Evolutionary conservation across 2,329 filamentous ascomycete genomes (phyloP), one percentile per base, ranked within the genome.

Genomic region (Pochonia chlamydosporia): DNA sequence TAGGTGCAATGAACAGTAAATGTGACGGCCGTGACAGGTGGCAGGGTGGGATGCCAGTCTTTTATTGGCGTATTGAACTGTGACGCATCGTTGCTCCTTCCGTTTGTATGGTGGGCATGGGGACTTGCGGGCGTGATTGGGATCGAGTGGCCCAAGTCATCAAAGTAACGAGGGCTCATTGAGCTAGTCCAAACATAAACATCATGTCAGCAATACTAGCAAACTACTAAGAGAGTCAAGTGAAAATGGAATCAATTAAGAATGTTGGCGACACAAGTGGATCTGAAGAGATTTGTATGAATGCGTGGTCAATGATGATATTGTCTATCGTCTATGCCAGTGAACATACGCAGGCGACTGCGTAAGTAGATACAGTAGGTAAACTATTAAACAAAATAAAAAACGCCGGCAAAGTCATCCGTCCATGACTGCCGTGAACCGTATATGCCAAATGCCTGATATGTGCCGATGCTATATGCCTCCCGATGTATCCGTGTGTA

Each of bases 11-110:
- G 45, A 47, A 48, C 48, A 20, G 16, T 43, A 20, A 14, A 39
- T 39, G 35, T 11, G 49, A 30, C 46, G 43, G 49, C 46, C 49
- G 49, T 43, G 43, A 42, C 49, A 50, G 49, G 49, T 50, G 49
- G 36, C 49, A 43, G 46, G 16, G 14, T 24, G 16, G n/a, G 42
- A 16, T 28, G 5, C 14, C 18, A 16, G 20, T 26, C 30, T 23
- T 24, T 46, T 18, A 25, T 25, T 9, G 11, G 26, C 20, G 24
- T 30, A 42, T 13, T 3, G 21, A 35, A 39, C 35, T 13, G 18
- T 24, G 10, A 26, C 16, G 20, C n/a, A 24, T 35, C 30, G 30
- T 48, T 30, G 49, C 46, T 48, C 49, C 49, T 50, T 50, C 49
- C 49, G 21, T 40, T n/a, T 39, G 13, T 20, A 18, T 35, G 31